Evolutionary conservation across 2,329 filamentous ascomycete genomes (phyloP), one percentile per base, ranked within the genome.

Genomic region (Exophiala bonariae): DNA sequence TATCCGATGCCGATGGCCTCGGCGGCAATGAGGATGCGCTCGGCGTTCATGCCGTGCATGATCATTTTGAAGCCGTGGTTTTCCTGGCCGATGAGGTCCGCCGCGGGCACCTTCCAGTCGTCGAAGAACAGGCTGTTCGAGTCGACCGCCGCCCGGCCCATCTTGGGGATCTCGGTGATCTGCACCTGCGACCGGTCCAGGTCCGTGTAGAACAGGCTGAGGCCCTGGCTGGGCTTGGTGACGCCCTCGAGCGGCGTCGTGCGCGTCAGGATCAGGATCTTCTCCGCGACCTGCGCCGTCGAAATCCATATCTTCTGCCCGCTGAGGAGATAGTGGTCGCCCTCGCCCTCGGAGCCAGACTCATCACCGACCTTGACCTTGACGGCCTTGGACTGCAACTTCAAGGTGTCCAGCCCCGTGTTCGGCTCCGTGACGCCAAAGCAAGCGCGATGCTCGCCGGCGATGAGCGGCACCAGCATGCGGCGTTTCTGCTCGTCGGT

Each of bases 251-350:
- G 57, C 2, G 63, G 67, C 14, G 66, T 73, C 4, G 70, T 74
- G 4, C 65, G 61, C 1, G 65, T 70, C 7, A 74, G 61, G 5
- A 74, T 66, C 2, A 74, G 55, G 16, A 72, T 69, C 55, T 73
- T 73, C 33, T 73, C 61, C 0, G 72, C 70, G 4, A 66, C 61
- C 45, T 75, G 69, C 2, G 71, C 71, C 3, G 72, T 73, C 1
- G 69, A 72, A 3, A 70, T 74, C 70, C 70, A 73, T 41, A 73
- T 69, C 53, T 73, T 73, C 31, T 65, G 64, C 1, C 70, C 71
- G 5, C 60, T 67, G 1, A 74, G 55, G 0, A 60, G 40, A 49
- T 73, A 73, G 28, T 43, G 35, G 4, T 50, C 44, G 10, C 45
- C 47, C 1, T 56, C 39, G 37, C 69, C 61, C 0, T 66, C 64